Evolutionary conservation across 441 rosid species (phyloP), one percentile per base, ranked within the genome.

Genomic region (Pelargonium citronellum): DNA sequence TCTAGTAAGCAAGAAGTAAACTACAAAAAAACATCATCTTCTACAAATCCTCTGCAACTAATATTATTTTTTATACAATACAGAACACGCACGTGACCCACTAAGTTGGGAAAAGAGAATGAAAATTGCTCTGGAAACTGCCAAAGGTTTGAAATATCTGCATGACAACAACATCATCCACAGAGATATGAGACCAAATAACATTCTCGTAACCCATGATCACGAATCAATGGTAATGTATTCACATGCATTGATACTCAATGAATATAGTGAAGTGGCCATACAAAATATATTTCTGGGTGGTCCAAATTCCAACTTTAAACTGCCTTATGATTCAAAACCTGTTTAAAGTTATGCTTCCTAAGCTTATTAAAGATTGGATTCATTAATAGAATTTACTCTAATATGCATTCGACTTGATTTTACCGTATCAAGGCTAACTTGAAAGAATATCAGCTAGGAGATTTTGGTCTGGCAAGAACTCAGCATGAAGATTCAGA

Each of bases 131-230:
- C 5, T 81, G 5, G 83, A 80, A 24, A 73, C 81, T 24, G 72
- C 85, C 11, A 81, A 69, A 75, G 86, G 84, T 15, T 73, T 85
- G 64, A 64, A 68, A 57, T 78, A 79, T 68, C 77, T 85, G 9
- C 87, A 83, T 30, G 75, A 77, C 37, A 77, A 82, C 70, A 81
- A 67, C 75, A 81, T 81, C 77, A 72, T 85, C 71, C 90, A 87
- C 64, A 74, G 87, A 69, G 82, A 89, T 70, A 78, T 84, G 85
- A 74, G 91, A 64, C 87, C 91, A 58, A 84, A 80, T 74, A 89
- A 87, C 84, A 87, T 80, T 68, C 69, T 75, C 19, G 72, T 83
- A 37, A 85, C 78, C 15, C 85, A 81, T 71, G 84, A 78, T 64
- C 76, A 79, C 1, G 80, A 85, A 62, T 58, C 87, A n/a, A 62